Evolutionary conservation across 805 yeast genomes (phyloP).

Genomic region (Candida chilensis): DNA sequence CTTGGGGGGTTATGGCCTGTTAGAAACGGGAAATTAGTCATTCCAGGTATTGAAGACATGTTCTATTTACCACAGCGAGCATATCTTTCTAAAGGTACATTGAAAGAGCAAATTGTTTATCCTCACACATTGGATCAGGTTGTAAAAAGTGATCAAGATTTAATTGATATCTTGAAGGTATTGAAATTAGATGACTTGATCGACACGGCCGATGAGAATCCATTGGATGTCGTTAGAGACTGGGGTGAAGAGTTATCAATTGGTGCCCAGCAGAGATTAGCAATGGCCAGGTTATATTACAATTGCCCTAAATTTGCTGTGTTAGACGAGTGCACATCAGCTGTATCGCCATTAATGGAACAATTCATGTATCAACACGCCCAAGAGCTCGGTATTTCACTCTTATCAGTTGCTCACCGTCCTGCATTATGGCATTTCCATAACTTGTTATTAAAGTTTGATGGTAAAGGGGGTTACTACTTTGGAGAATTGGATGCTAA

Average conservation of each 20-base stretch:
- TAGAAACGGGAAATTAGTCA: conserved; percentile 41
- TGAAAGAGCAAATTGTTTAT: conserved; percentile 83
- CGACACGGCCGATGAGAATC: conserved; percentile 15
- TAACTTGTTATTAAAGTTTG: conserved; percentile 71
- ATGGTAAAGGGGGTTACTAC: conserved; percentile 67
- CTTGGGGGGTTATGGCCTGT: conserved; percentile 94
- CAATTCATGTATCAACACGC: conserved; percentile 83
- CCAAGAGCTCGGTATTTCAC: conserved; percentile 66
- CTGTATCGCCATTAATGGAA: conserved; percentile 87
- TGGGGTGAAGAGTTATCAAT: conserved; percentile 87
- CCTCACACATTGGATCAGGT: conserved; percentile 51
- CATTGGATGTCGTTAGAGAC: conserved; percentile 60
- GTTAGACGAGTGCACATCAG: conserved; percentile 91
- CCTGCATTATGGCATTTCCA: conserved; percentile 93
- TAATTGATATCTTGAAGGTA: conserved; percentile 43
- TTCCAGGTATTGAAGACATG: conserved; percentile 59
- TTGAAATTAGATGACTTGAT: conserved; percentile 54
- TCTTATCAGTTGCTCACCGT: conserved; percentile 86
- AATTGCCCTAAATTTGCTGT: conserved; percentile 92
- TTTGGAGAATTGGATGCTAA: conserved; percentile 62
- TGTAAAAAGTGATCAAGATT: conserved; percentile 34
- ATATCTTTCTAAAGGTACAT: conserved; percentile 69
- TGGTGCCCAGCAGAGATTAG: conserved; percentile 90
- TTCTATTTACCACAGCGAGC: conserved; percentile 93
- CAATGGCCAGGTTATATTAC: conserved; percentile 87